phyloP scores from a whole-genome alignment of 2,329 filamentous ascomycete genomes.

The Talaromyces sp. region DNA sequence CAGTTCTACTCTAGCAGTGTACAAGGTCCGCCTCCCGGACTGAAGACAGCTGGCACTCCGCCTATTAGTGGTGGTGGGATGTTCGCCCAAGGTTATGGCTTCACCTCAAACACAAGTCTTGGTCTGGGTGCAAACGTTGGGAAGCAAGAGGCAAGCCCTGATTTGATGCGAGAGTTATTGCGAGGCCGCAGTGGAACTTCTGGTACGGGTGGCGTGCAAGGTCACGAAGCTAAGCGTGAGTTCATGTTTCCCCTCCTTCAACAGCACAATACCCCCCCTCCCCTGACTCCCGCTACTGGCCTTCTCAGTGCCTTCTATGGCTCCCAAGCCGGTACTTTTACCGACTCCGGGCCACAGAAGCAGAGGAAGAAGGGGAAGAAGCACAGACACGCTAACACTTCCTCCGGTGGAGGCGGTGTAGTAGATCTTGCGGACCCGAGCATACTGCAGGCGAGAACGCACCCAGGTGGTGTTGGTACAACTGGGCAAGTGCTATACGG shows the following conservation, averaged over 20 bases:
- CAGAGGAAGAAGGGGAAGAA: conserved; percentile 99
- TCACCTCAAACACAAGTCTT: conserved; percentile 58
- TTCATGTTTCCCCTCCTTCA: conserved; percentile 91
- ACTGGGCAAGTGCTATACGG: conserved; percentile 86
- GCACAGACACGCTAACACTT: conserved; percentile 99
- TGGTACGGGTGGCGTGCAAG: conserved; percentile 60
- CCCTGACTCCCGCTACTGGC: conserved; percentile 87
- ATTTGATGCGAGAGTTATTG: conserved; percentile 77
- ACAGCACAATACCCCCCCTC: conserved; percentile 80
- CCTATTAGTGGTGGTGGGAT: conserved; percentile 74
- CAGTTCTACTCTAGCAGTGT: conserved; percentile 82
- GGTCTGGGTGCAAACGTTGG: conserved; percentile 59
- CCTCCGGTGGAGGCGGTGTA: conserved; percentile 99
- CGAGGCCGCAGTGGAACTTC: conserved; percentile 58
- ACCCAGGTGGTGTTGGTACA: conserved; percentile 72
- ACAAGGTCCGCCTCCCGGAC: conserved; percentile 85
- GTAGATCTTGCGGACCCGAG: conserved; percentile 99
- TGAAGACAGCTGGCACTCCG: conserved; percentile 92
- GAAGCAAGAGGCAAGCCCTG: conserved; percentile 68
- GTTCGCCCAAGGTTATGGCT: conserved; percentile 84
- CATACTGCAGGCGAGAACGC: conserved; percentile 97
- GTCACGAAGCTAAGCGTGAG: conserved; percentile 95
- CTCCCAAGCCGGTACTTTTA: conserved; percentile 76
- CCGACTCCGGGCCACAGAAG: conserved; percentile 84
- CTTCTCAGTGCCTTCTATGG: conserved; percentile 90